Percentiles rank a stretch among this genome's conserved stretches.
These are phyloP conservation scores for Aspergillus incahuasiensis DNA, from an alignment of 495 filamentous ascomycete species.

Conservation along the genomic window DNA sequence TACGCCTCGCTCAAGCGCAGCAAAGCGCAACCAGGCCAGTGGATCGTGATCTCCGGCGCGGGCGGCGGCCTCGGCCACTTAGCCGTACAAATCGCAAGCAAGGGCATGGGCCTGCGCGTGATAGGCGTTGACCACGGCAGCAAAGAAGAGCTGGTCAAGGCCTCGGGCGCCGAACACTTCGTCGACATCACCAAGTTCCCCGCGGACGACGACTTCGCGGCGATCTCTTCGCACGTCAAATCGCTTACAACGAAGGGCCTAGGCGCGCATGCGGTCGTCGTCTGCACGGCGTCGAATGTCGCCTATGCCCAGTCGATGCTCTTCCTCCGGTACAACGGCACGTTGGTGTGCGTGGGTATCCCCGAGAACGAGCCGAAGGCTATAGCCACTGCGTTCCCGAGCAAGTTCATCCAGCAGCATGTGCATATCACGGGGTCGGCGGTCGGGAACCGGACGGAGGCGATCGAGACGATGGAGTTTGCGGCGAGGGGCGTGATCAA, in stretches of 20 bases:
- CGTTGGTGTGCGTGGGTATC: slow-evolving; percentile 62
- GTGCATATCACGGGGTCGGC: slow-evolving; percentile 55
- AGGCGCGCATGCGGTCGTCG: slow-evolving; percentile 60
- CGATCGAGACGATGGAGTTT: slow-evolving; percentile 63
- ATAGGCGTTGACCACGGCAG: slow-evolving; percentile 64
- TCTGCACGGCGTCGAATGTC: slow-evolving; percentile 59
- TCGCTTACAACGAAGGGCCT: slow-evolving; percentile 56
- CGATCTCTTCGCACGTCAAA: slow-evolving; percentile 52
- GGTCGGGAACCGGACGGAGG: slow-evolving; percentile 61
- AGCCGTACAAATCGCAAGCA: slow-evolving; percentile 58
- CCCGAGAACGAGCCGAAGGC: slow-evolving; percentile 56
- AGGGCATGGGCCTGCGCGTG: slow-evolving; percentile 62
- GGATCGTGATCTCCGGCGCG: slow-evolving; percentile 62
- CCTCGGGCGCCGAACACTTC: slow-evolving; percentile 64
- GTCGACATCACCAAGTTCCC: slow-evolving; percentile 58
- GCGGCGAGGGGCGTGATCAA: slow-evolving; percentile 58
- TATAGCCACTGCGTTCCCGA: slow-evolving; percentile 53
- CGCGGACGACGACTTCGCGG: slow-evolving; percentile 40
- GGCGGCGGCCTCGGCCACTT: slow-evolving; percentile 65
- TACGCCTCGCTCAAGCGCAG: slow-evolving; percentile 57
- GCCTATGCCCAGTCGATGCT: slow-evolving; percentile 58
- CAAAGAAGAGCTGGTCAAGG: slow-evolving; percentile 56
- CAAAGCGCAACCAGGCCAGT: slow-evolving; percentile 55
- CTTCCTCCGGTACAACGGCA: slow-evolving; percentile 60
- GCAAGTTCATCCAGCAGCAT: slow-evolving; percentile 47